phyloP scores from a whole-genome alignment of 768 basidiomycete genomes.

The Tulasnella calospora region DNA sequence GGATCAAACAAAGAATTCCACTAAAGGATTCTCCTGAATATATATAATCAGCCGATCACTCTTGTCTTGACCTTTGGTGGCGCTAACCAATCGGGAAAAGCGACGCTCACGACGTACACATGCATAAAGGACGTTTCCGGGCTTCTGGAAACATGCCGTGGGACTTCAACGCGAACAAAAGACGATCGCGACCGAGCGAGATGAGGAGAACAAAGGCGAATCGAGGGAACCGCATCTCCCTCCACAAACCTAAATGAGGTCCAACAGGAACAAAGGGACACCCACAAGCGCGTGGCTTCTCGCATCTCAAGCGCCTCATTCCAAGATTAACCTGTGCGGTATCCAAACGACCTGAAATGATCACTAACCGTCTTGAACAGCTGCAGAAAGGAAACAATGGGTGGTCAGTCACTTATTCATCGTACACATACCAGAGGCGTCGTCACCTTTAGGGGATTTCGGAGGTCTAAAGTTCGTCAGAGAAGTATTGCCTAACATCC shows the following conservation, averaged over 20 bases:
- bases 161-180: background rate
- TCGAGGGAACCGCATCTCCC: too few relatives aligned
- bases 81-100: background rate
- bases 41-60: background rate
- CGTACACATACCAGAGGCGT: background rate
- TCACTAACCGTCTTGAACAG: background rate
- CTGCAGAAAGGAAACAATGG: background rate
- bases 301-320: background rate
- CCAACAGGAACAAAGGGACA: background rate
- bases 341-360: too few relatives aligned
- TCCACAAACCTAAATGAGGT: background rate
- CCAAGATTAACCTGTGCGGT: too few relatives aligned
- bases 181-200: too few relatives aligned
- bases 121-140: background rate
- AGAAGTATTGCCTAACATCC: background rate
- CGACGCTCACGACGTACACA: background rate
- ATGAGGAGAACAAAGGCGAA: background rate
- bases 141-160: background rate
- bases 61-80: background rate
- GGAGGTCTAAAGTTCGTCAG: background rate
- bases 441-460: background rate
- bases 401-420: background rate
- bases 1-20: background rate
- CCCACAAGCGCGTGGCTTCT: background rate
- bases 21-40: background rate